Conservation (phyloP, 2,329 filamentous ascomycete species). For the Ceratocystis destructans region DNA sequence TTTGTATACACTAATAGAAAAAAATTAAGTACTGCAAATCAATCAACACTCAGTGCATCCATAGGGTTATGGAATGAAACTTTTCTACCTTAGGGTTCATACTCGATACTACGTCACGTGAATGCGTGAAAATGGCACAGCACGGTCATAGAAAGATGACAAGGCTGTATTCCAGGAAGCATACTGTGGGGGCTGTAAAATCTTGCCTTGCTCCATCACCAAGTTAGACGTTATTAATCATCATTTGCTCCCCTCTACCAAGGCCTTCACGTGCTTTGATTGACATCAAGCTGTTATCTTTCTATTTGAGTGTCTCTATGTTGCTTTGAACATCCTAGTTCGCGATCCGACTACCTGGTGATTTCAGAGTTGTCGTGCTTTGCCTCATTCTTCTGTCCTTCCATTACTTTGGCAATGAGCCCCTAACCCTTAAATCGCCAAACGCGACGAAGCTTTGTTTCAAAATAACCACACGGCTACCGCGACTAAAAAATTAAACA, state of each 20-base stretch:
- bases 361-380: neutral
- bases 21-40: neutral
- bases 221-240: neutral
- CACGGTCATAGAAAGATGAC: neutral
- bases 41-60: neutral
- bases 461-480: neutral
- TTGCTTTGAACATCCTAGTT: neutral
- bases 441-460: constrained; percentile 6
- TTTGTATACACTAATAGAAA: neutral
- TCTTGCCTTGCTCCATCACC: too few relatives aligned
- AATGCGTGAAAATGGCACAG: neutral
- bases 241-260: neutral
- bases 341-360: neutral
- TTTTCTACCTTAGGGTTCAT: neutral
- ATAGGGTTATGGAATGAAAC: neutral
- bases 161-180: neutral
- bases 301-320: neutral
- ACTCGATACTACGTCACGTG: neutral
- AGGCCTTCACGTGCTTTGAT: neutral
- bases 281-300: neutral
- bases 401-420: too few relatives aligned
- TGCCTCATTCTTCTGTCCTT: neutral
- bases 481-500: constrained; percentile 4
- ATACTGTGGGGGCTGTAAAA: too few relatives aligned
- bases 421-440: neutral